These are phyloP conservation scores for Coniella vitis DNA, from an alignment of 2,329 filamentous ascomycete species.

Conservation along the genomic window DNA sequence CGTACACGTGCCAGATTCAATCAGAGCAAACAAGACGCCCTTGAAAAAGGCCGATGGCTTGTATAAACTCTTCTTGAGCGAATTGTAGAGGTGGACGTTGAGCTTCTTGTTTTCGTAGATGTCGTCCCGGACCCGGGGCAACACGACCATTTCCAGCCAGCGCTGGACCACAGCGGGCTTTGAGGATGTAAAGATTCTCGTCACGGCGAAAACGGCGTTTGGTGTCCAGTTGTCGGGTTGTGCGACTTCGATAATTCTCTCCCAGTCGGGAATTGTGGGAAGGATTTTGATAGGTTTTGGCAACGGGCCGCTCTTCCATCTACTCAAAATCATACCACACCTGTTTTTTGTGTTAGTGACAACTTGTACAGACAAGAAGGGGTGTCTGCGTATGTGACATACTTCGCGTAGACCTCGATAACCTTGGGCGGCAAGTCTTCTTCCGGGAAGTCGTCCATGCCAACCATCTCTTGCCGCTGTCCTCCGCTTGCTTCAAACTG, in stretches of 20 bases:
- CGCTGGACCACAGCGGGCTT: conserved; percentile 74
- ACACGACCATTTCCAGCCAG: conserved; percentile 79
- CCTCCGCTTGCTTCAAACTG: conserved; percentile 66
- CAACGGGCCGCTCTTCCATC: conserved; percentile 93
- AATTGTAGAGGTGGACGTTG: conserved; percentile 91
- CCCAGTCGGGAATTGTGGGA: conserved; percentile 87
- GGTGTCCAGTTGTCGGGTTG: conserved; percentile 46
- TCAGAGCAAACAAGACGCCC: conserved; percentile 85
- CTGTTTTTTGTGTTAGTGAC: conserved; percentile 31
- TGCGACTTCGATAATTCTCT: conserved; percentile 77
- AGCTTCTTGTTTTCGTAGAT: conserved; percentile 92
- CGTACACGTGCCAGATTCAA: conserved; percentile 80
- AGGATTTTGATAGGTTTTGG: conserved; percentile 98
- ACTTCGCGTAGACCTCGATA: conserved; percentile 89
- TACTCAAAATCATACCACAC: conserved; percentile 78
- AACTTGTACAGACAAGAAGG: conserved; percentile 10
- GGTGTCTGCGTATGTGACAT: conserved; percentile 22
- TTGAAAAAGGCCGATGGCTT: conserved; percentile 97
- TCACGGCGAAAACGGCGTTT: conserved; percentile 77
- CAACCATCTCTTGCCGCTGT: conserved; percentile 42
- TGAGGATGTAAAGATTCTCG: conserved; percentile 82
- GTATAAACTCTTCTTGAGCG: conserved; percentile 86
- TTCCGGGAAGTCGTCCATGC: conserved; percentile 74
- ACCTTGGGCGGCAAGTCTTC: conserved; percentile 73
- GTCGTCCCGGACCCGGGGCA: conserved; percentile 87